phyloP scores from a whole-genome alignment of 768 basidiomycete genomes.

The Kwoniella sp. region DNA sequence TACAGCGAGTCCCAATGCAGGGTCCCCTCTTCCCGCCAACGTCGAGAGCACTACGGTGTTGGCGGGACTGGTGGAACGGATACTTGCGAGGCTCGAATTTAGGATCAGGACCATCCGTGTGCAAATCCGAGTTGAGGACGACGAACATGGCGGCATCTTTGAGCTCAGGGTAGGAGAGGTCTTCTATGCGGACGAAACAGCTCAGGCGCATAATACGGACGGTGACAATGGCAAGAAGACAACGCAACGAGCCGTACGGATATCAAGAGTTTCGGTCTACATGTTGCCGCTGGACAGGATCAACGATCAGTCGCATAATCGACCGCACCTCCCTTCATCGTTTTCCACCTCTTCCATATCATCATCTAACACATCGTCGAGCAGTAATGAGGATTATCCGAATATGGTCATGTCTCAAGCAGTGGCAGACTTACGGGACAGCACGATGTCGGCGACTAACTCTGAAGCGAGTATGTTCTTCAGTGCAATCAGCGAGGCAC shows the following conservation, averaged over 20 bases:
- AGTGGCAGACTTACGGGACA: slow-evolving; percentile 49
- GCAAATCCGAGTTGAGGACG: slow-evolving; percentile 24
- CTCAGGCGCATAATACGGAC: slow-evolving; percentile 5
- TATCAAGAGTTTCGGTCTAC: slow-evolving; percentile 23
- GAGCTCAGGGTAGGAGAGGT: slow-evolving; percentile 40
- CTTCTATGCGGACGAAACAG: slow-evolving; percentile 34
- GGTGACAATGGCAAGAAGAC: background rate
- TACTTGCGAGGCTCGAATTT: slow-evolving; percentile 48
- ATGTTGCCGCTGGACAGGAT: slow-evolving; percentile 21
- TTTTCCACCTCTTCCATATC: slow-evolving; percentile 23
- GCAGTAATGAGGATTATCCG: slow-evolving; percentile 27
- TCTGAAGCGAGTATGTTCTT: slow-evolving; percentile 21
- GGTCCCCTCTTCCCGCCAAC: slow-evolving; percentile 16
- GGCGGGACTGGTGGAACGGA: slow-evolving; percentile 49
- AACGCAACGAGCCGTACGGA: slow-evolving; percentile 20
- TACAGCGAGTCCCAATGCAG: background rate
- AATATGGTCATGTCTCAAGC: slow-evolving; percentile 51
- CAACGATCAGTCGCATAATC: no score
- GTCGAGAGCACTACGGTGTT: slow-evolving; percentile 47
- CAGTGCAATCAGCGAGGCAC: slow-evolving; percentile 14
- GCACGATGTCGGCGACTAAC: slow-evolving; percentile 21
- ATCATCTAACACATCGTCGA: slow-evolving; percentile 12
- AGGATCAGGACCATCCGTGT: slow-evolving; percentile 38
- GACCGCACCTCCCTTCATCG: slow-evolving; percentile 9
- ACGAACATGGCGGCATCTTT: slow-evolving; percentile 22